phyloP scores from a whole-genome alignment of 106 monocot species.

The Amphibolis antarctica region DNA sequence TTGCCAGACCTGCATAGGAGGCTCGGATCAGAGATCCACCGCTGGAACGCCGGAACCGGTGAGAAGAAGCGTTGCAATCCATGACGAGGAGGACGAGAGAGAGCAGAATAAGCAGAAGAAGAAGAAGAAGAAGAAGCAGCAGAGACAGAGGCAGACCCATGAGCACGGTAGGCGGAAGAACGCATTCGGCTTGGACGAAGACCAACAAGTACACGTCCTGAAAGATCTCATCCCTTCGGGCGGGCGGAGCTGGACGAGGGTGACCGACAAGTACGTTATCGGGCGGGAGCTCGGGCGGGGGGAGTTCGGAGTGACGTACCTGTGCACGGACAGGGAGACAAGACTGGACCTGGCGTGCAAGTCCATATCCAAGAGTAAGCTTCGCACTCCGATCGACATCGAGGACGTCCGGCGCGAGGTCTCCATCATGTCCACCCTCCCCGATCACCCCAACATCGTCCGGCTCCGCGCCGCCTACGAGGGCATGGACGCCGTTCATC shows the following conservation, averaged over 20 bases:
- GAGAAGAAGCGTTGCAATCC: too few species aligned
- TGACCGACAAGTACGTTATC: slow-evolving; percentile 10
- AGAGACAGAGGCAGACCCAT: not conserved
- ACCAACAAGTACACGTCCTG: slow-evolving; percentile 4
- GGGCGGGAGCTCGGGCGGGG: slow-evolving; percentile 18
- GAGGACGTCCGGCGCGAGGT: slow-evolving; percentile 23
- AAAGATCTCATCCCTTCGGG: not conserved
- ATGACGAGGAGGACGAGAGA: too few species aligned
- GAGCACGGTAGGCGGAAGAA: not conserved
- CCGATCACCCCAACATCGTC: slow-evolving; percentile 18
- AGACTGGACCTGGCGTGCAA: slow-evolving; percentile 9
- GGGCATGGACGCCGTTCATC: slow-evolving; percentile 52
- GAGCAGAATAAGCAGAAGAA: not conserved
- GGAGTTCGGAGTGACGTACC: slow-evolving; percentile 17
- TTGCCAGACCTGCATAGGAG: too few species aligned
- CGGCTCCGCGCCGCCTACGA: slow-evolving; percentile 27
- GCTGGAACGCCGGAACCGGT: too few species aligned
- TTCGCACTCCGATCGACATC: slow-evolving; percentile 7
- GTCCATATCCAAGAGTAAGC: slow-evolving; percentile 17
- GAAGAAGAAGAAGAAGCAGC: not conserved
- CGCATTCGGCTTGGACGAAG: not conserved
- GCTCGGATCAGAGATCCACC: too few species aligned
- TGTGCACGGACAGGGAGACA: slow-evolving; percentile 10
- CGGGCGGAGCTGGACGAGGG: not conserved
- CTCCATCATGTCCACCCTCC: slow-evolving; percentile 11